Conservation (phyloP, 305 asterid species). For the Monarda citriodora region DNA sequence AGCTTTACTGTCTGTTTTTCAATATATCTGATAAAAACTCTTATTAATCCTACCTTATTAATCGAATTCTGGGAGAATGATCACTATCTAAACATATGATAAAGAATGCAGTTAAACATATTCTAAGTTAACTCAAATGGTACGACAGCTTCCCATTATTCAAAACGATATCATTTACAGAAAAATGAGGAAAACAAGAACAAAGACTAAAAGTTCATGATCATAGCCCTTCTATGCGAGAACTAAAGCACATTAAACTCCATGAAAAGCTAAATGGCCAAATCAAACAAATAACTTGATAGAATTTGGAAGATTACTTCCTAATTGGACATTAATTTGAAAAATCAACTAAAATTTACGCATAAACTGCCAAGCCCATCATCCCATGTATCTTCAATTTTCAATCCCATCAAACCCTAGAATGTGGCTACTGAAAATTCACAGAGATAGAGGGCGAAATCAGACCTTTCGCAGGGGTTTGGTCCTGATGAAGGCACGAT, state of each 20-base stretch:
- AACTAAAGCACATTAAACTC: conserved; percentile 3
- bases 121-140: conserved; percentile 3
- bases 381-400: conserved; percentile 2
- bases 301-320: not conserved
- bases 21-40: no score
- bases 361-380: conserved; percentile 4
- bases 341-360: conserved; percentile 5
- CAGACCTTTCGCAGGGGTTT: conserved; percentile 31
- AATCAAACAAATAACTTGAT: conserved; percentile 6
- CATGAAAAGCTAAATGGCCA: conserved; percentile 6
- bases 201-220: conserved; percentile 10
- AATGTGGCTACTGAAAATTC: not conserved
- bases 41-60: not conserved
- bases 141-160: conserved; percentile 9
- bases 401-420: conserved; percentile 10
- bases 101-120: not conserved
- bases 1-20: no score
- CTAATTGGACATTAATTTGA: conserved; percentile 7
- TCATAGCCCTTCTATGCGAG: conserved; percentile 7
- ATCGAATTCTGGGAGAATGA: not conserved
- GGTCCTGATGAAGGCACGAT: conserved; percentile 17
- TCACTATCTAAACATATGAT: conserved; percentile 7
- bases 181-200: no score
- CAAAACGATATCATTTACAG: conserved; percentile 6
- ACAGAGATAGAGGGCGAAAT: not conserved